Conservation (phyloP, 2,329 filamentous ascomycete genomes). For the Claviceps sp. region DNA sequence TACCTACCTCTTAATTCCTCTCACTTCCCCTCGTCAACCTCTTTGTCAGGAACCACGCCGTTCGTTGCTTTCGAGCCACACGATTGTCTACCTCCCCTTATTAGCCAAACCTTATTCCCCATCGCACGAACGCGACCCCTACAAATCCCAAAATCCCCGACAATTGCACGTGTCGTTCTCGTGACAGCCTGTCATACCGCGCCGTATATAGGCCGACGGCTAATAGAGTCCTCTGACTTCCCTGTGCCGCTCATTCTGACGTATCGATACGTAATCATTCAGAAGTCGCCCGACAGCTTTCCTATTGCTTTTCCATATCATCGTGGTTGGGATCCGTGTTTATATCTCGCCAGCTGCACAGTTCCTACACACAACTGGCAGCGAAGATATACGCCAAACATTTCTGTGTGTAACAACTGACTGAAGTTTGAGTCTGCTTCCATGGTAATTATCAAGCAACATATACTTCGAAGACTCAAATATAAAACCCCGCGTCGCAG, state of each 20-base stretch:
- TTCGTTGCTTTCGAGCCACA: background rate
- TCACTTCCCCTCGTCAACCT: background rate
- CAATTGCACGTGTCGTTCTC: conserved; percentile 1
- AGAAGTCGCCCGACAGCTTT: background rate
- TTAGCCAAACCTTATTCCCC: background rate
- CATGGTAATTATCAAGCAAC: too few relatives aligned
- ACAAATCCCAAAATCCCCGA: background rate
- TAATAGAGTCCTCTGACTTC: background rate
- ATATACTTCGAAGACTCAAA: too few relatives aligned
- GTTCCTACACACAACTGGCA: background rate
- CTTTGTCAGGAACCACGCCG: background rate
- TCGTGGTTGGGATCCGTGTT: background rate
- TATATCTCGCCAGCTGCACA: background rate
- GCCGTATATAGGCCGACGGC: background rate
- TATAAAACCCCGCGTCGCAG: too few relatives aligned
- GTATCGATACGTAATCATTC: background rate
- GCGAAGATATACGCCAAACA: too few relatives aligned
- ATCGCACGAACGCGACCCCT: background rate
- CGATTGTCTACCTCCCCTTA: background rate
- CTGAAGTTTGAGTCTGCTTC: too few relatives aligned
- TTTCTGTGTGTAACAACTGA: too few relatives aligned
- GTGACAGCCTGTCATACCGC: background rate
- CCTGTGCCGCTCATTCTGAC: background rate
- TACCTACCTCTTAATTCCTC: background rate
- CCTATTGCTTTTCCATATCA: background rate